Conservation (phyloP, 495 filamentous ascomycete genomes). For the Tirmania nivea region DNA sequence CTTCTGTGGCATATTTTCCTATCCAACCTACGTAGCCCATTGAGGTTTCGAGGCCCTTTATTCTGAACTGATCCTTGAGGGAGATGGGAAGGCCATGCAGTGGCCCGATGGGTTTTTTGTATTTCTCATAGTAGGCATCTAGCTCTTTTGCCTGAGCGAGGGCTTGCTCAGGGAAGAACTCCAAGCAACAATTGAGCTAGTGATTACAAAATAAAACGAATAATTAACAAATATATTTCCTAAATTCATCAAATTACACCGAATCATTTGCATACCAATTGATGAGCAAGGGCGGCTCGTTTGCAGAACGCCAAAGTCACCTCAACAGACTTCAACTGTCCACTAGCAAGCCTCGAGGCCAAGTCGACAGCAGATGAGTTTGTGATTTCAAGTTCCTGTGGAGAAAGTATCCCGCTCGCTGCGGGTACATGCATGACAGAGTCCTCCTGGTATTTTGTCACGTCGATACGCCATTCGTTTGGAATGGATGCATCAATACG, state of each 20-base stretch:
- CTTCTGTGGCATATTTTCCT: constrained; percentile 27
- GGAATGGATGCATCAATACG: no score
- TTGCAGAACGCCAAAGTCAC: background rate
- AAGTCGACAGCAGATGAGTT: background rate
- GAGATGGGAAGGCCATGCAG: constrained; percentile 47
- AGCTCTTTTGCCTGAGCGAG: constrained; percentile 33
- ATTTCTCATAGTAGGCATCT: constrained; percentile 30
- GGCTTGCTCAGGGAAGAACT: constrained; percentile 42
- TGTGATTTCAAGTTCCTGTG: background rate
- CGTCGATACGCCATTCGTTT: no score
- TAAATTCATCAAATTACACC: no score
- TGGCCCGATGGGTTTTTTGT: constrained; percentile 32
- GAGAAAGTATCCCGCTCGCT: background rate
- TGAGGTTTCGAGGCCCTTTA: constrained; percentile 34
- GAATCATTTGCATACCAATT: no score
- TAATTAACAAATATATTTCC: background rate
- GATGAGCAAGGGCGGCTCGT: background rate
- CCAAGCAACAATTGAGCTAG: constrained; percentile 40
- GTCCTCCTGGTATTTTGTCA: no score
- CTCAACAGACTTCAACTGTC: background rate
- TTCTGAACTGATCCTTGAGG: constrained; percentile 44
- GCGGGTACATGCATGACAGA: no score
- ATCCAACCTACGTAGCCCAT: constrained; percentile 35
- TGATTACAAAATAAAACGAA: background rate
- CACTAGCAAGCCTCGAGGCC: background rate